A percentile compares a stretch with the other conserved stretches of the same genome.
Conservation (phyloP, 192 early-diverging fungal genomes). For the Coemansia sp. region DNA sequence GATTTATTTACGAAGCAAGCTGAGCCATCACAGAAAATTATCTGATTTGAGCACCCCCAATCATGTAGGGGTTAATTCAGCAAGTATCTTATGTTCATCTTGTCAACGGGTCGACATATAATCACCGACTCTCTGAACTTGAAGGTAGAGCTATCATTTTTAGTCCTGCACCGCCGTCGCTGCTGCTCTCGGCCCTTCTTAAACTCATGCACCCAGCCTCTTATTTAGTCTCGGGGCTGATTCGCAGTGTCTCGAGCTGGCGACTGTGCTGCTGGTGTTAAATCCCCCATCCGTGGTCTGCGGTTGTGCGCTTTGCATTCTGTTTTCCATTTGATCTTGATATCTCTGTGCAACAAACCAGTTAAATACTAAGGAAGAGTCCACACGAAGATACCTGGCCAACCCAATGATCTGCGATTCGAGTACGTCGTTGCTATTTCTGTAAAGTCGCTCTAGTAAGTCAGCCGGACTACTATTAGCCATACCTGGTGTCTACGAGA, state of each 20-base stretch:
- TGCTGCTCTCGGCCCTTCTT: too few relatives aligned
- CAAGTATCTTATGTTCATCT: slow-evolving; percentile 14
- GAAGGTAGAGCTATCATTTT: background rate
- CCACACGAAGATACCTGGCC: background rate
- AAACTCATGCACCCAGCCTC: background rate
- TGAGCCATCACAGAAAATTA: background rate
- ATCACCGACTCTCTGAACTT: background rate
- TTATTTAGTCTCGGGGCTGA: background rate
- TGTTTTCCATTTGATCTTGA: background rate
- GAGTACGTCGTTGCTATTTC: background rate
- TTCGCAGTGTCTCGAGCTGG: background rate
- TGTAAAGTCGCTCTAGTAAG: background rate
- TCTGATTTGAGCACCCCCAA: background rate
- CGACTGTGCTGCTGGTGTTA: background rate
- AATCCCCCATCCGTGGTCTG: background rate
- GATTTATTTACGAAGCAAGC: background rate
- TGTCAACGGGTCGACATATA: background rate
- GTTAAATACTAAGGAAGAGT: background rate
- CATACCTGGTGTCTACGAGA: background rate
- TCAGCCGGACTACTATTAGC: background rate
- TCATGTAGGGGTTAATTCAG: background rate
- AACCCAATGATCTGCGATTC: background rate
- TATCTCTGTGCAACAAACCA: background rate
- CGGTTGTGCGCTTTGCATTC: background rate
- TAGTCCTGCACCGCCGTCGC: background rate